These are phyloP conservation scores for Stemphylium beticola DNA, from an alignment of 2,329 filamentous ascomycete genomes.

Conservation along the genomic window DNA sequence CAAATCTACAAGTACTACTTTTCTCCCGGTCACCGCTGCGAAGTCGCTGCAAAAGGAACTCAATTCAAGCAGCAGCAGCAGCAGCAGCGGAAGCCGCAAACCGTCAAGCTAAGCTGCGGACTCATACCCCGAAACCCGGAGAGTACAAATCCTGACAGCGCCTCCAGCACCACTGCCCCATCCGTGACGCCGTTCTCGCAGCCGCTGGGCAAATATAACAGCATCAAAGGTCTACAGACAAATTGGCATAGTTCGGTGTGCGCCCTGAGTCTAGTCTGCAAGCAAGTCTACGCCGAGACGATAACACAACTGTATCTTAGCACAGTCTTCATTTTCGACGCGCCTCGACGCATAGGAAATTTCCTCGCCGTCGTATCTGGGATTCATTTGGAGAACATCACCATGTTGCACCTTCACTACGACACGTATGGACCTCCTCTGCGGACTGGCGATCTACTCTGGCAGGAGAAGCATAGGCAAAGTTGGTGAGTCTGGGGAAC, in stretches of 20 bases:
- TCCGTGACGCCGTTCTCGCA: conserved; percentile 24
- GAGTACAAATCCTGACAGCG: not conserved
- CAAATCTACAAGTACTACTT: conserved; percentile 54
- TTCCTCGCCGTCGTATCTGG: conserved; percentile 34
- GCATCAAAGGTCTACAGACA: conserved; percentile 28
- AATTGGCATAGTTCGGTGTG: conserved; percentile 38
- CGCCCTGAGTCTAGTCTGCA: conserved; percentile 38
- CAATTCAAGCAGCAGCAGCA: conserved; percentile 8
- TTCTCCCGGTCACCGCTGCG: conserved; percentile 31
- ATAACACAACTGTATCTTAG: conserved; percentile 36
- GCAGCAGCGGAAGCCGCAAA: conserved; percentile 2
- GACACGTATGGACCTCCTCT: conserved; percentile 34
- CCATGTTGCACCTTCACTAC: conserved; percentile 41
- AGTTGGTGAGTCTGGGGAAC: conserved; percentile 23
- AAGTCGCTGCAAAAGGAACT: conserved; percentile 28
- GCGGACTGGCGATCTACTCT: conserved; percentile 14
- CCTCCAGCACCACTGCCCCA: not conserved
- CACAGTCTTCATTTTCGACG: conserved; percentile 39
- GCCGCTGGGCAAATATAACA: conserved; percentile 25
- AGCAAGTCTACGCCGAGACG: conserved; percentile 36
- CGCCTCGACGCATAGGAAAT: conserved; percentile 30
- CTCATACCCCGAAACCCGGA: not conserved
- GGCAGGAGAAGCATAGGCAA: conserved; percentile 33
- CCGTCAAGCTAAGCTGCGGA: conserved; percentile 23
- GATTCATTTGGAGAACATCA: conserved; percentile 26